Conservation (phyloP, 352 stramenopile species). For the Blastocystis sp. region DNA sequence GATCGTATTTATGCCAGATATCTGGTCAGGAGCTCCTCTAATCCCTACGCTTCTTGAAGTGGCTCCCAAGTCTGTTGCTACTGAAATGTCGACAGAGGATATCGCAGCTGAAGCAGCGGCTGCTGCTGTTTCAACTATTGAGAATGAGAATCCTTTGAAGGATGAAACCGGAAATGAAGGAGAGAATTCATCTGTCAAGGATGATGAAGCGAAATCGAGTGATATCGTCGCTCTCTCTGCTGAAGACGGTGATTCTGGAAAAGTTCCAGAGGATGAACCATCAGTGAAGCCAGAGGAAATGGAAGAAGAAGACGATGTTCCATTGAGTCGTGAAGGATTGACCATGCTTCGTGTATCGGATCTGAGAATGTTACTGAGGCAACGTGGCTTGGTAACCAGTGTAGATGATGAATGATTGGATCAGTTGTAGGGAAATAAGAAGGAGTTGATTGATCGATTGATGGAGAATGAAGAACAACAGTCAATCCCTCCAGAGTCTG, state of each 20-base stretch:
- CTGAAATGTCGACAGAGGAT: background rate
- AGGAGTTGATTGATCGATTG: slow-evolving; percentile 29
- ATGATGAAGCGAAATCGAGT: background rate
- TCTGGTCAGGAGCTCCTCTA: background rate
- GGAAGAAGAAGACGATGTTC: background rate
- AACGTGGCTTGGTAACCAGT: background rate
- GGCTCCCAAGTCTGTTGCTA: background rate
- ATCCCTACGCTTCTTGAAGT: background rate
- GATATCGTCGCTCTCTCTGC: too few relatives aligned
- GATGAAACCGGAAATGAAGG: background rate
- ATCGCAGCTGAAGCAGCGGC: background rate
- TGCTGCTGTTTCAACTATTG: background rate
- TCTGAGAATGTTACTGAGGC: background rate
- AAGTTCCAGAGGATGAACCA: background rate
- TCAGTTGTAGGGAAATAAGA: slow-evolving; percentile 53
- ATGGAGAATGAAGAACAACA: background rate
- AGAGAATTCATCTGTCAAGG: background rate
- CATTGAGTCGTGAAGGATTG: background rate
- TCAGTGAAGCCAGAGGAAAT: background rate
- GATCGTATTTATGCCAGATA: slow-evolving; percentile 38
- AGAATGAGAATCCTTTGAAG: background rate
- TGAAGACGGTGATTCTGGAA: background rate
- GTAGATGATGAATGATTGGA: background rate
- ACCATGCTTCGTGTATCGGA: background rate
- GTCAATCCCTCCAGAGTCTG: background rate